These are phyloP conservation scores for Russula sp. DNA, from an alignment of 768 basidiomycete genomes.

Conservation along the genomic window DNA sequence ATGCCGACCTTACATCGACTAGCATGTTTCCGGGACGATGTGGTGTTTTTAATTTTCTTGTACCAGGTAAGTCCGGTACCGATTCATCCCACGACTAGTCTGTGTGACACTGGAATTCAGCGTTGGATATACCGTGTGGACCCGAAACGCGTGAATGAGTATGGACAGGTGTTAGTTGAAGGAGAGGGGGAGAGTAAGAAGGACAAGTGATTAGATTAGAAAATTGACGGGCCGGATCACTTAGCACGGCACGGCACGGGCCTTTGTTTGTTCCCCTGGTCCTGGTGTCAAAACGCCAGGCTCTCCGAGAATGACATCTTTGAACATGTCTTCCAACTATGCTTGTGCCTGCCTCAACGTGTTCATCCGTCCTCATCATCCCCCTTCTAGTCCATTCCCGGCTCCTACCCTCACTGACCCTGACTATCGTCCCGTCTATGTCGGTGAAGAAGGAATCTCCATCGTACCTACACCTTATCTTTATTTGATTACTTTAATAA, in stretches of 20 bases:
- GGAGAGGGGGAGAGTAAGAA: conserved; percentile 30
- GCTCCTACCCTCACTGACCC: conserved; percentile 27
- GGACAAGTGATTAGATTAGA: conserved; percentile 28
- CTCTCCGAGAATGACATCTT: not conserved
- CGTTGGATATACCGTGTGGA: conserved; percentile 98
- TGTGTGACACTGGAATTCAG: conserved; percentile 33
- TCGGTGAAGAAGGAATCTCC: conserved; percentile 59
- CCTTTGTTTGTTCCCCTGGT: no score
- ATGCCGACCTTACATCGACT: conserved; percentile 95
- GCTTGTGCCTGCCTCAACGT: conserved; percentile 73
- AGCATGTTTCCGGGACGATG: conserved; percentile 84
- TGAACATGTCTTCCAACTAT: conserved; percentile 31
- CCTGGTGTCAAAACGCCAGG: no score
- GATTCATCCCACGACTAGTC: not conserved
- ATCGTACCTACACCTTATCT: conserved; percentile 43
- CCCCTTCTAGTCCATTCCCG: conserved; percentile 24
- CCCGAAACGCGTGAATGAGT: conserved; percentile 92
- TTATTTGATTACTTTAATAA: not conserved
- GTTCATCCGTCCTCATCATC: conserved; percentile 38
- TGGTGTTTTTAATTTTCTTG: conserved; percentile 86
- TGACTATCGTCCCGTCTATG: conserved; percentile 51
- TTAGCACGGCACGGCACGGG: no score
- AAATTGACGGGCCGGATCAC: no score
- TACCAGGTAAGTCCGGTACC: conserved; percentile 63
- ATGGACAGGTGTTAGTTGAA: conserved; percentile 69